Evolutionary conservation across 352 stramenopile genomes (phyloP).

Genomic region (Globisporangium cederbergense): DNA sequence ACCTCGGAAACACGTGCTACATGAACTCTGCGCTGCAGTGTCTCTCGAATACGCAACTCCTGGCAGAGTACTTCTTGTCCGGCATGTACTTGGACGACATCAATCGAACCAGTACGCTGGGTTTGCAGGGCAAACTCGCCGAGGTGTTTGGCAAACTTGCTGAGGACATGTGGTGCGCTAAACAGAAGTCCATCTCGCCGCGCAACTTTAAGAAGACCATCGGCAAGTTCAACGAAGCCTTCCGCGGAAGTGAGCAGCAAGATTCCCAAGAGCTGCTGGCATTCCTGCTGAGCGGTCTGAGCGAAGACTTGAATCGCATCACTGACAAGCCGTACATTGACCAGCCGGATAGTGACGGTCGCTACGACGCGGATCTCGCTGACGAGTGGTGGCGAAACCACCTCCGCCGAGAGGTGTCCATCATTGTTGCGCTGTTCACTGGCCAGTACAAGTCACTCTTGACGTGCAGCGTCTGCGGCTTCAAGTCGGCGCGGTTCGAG

Average conservation of each 20-base stretch:
- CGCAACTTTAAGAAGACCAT: constrained; percentile 93
- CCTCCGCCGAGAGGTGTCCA: constrained; percentile 96
- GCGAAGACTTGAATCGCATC: constrained; percentile 98
- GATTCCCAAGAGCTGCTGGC: constrained; percentile 97
- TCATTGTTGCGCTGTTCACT: constrained; percentile 99
- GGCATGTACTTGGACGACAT: constrained; percentile 91
- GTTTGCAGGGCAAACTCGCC: constrained; percentile 93
- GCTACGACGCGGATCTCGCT: constrained; percentile 96
- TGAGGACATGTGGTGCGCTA: constrained; percentile 94
- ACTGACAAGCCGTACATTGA: constrained; percentile 97
- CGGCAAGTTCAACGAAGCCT: constrained; percentile 95
- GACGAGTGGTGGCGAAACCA: constrained; percentile 99
- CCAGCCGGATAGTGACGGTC: constrained; percentile 96
- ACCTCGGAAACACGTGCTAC: constrained; percentile 96
- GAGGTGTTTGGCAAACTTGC: constrained; percentile 94
- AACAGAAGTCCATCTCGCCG: constrained; percentile 91
- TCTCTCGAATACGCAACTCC: constrained; percentile 93
- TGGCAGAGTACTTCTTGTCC: constrained; percentile 96
- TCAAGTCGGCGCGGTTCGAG: constrained; percentile 92
- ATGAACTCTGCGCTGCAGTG: constrained; percentile 94
- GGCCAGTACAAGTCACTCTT: constrained; percentile 98
- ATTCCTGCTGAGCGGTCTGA: constrained; percentile 96
- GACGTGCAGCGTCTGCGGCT: constrained; percentile 95
- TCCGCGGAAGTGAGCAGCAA: constrained; percentile 97
- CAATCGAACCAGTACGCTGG: constrained; percentile 96